Percentiles rank a stretch among this genome's conserved stretches.
phyloP scores from a whole-genome alignment of 352 stramenopile genomes.

The Thalassiosira ordinaria region DNA sequence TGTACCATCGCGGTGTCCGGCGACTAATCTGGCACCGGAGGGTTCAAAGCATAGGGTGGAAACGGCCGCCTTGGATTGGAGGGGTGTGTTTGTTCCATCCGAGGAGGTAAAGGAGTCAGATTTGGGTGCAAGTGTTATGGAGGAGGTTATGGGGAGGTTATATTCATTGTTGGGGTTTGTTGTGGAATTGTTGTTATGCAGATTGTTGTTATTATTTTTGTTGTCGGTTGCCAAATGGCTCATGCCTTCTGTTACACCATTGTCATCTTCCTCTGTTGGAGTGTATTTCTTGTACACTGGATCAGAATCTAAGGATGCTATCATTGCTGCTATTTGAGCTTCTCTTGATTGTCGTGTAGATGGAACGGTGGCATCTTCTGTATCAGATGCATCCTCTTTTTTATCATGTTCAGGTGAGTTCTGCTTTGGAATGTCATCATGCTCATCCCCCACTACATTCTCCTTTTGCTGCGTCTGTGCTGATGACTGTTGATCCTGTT shows the following conservation, averaged over 20 bases:
- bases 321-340: slow-evolving; percentile 82
- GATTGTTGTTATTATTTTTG: slow-evolving; percentile 8
- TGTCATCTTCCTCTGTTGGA: slow-evolving; percentile 42
- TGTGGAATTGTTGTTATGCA: not conserved
- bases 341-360: slow-evolving; percentile 70
- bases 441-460: slow-evolving; percentile 3
- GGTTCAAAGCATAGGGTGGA: slow-evolving; percentile 85
- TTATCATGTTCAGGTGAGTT: too few species aligned
- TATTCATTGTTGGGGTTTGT: slow-evolving; percentile 41
- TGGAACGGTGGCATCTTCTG: slow-evolving; percentile 41
- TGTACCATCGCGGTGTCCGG: slow-evolving; percentile 84
- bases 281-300: slow-evolving; percentile 66
- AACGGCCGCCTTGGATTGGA: slow-evolving; percentile 63
- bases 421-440: too few species aligned
- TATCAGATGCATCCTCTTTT: slow-evolving; percentile 14
- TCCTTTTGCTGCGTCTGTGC: too few species aligned
- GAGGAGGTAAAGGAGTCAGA: slow-evolving; percentile 47
- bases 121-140: slow-evolving; percentile 46
- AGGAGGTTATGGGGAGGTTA: slow-evolving; percentile 58
- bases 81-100: slow-evolving; percentile 41
- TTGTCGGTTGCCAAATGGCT: not conserved
- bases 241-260: not conserved
- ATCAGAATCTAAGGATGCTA: slow-evolving; percentile 72
- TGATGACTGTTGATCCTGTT: too few species aligned
- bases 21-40: slow-evolving; percentile 84